These are phyloP conservation scores for Stipa capillata DNA, from an alignment of 176 grass and related monocot species.

Conservation along the genomic window DNA sequence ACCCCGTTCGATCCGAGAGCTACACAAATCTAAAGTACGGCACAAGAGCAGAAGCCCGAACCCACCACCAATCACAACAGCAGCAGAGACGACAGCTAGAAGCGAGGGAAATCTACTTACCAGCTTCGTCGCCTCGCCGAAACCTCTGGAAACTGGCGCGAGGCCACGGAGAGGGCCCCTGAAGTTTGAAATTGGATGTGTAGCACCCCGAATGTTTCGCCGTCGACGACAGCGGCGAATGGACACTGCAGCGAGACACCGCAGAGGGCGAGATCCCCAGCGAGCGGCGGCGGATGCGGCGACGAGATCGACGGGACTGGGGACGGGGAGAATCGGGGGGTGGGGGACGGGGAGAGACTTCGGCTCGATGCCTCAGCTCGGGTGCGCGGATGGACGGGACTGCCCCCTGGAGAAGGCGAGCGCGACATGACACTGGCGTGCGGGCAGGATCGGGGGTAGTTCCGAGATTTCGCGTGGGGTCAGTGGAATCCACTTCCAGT, in stretches of 20 bases:
- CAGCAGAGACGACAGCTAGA: background rate
- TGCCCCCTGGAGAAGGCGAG: no score
- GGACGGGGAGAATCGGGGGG: no score
- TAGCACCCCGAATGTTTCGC: background rate
- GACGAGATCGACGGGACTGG: no score
- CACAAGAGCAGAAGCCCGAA: background rate
- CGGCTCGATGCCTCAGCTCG: no score
- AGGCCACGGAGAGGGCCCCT: background rate
- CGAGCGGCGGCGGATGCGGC: no score
- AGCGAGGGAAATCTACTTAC: background rate
- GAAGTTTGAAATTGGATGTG: background rate
- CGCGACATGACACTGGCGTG: no score
- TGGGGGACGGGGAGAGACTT: no score
- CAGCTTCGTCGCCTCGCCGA: background rate
- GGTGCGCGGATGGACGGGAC: no score
- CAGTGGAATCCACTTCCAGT: no score
- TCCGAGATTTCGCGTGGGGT: no score
- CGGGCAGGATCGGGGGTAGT: no score
- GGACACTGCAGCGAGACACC: background rate
- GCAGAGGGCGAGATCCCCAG: no score
- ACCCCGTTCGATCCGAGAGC: background rate
- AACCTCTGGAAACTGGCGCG: background rate
- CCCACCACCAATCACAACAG: background rate
- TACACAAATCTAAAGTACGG: background rate
- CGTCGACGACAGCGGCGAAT: background rate